Conservation (phyloP, 1,284 basidiomycete genomes). For the Ganoderma lucidum region DNA sequence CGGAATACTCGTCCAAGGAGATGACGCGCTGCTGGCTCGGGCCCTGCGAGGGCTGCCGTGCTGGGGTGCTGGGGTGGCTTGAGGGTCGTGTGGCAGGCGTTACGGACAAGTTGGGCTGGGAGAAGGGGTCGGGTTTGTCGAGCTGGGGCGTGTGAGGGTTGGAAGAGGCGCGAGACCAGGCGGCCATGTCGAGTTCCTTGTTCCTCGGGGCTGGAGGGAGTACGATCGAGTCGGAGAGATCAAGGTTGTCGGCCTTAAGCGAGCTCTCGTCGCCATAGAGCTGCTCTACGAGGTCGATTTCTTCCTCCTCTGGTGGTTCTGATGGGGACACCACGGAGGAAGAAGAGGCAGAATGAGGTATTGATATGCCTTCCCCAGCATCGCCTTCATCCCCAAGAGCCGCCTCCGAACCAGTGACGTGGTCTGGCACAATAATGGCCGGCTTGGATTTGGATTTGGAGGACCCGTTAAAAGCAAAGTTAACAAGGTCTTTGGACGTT, state of each 20-base stretch:
- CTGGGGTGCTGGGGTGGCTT: conserved; percentile 23
- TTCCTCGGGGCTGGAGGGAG: conserved; percentile 87
- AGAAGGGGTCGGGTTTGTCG: conserved; percentile 29
- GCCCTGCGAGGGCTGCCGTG: conserved; percentile 24
- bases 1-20: conserved; percentile 95
- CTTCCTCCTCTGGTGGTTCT: conserved; percentile 64
- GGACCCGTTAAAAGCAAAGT: conserved; percentile 35
- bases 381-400: conserved; percentile 38
- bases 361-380: conserved; percentile 20
- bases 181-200: conserved; percentile 83
- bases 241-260: conserved; percentile 71
- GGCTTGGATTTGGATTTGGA: conserved; percentile 19
- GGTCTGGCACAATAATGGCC: conserved; percentile 24
- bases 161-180: conserved; percentile 79
- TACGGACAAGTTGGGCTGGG: conserved; percentile 19
- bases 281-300: conserved; percentile 95
- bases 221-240: conserved; percentile 83
- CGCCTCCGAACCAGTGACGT: conserved; percentile 35
- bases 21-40: conserved; percentile 35
- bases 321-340: conserved; percentile 39
- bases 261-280: conserved; percentile 84
- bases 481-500: conserved; percentile 58
- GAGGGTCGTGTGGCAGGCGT: conserved; percentile 16
- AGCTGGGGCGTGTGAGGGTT: conserved; percentile 54
- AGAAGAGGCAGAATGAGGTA: conserved; percentile 23